Base-by-base conservation (phyloP, 225 moss, liverwort and hornwort genomes). In the Rhytidiadelphus loreus region DNA sequence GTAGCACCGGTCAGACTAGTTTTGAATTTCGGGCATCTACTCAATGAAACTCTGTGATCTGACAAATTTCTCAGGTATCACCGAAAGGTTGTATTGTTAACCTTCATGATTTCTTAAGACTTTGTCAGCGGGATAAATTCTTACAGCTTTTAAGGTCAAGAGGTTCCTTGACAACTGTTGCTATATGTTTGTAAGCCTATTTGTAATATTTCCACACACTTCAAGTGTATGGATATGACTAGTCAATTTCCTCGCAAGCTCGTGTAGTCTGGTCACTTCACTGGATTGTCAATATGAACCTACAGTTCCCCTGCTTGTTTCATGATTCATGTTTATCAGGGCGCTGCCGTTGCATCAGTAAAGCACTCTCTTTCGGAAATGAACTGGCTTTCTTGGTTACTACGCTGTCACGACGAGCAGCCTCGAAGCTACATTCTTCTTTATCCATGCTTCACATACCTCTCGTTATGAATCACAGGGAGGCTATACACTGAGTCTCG, bases 61-160 rank as follows among this genome's bases (percentile, higher is more conserved):
- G 91, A 77, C 85, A 48, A 85, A 53, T 41, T 81, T 63, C 86
- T 84, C 86, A 75, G 88, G 80, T 88, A 91, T 83, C 76, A 83
- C 92, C 69, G 35, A 61, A 87, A 92, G 88, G 55, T 77, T 68
- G 63, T 77, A 19, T 50, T 81, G 35, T 86, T 17, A 84, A 84
- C 64, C 87, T 55, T 87, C 59, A 37, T 80, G 83, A 72, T 50
- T 44, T 55, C 66, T 52, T 64, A 35, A 44, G 87, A 87, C 87
- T 61, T 85, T 84, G 85, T 82, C 87, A 85, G 90, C 63, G 55
- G 82, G 89, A n/a, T 68, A 83, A 65, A 87, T 83, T 65, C 37
- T 77, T 44, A 74, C 86, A 59, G 37, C 25, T 53, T 90, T 83
- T 83, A 78, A 73, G 83, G 89, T 92, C 82, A 91, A 87, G 89